Evolutionary conservation across 345 rosid genomes (phyloP), one percentile per base, ranked within the genome.

Genomic region (Mangifera indica): DNA sequence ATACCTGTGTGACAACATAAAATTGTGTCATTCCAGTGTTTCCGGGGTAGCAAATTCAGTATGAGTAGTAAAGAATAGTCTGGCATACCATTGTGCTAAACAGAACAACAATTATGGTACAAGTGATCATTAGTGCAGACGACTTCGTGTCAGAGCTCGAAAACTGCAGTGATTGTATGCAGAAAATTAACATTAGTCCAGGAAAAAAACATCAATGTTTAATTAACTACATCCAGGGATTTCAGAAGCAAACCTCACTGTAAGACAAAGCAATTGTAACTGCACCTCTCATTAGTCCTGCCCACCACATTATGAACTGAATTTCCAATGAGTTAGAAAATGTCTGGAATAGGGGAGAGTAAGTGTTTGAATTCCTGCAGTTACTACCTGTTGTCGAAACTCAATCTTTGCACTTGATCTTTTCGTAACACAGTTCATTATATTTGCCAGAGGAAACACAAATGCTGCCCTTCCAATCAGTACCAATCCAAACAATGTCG

Each of bases 221-320:
- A 20, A 67, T 32, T 26, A 17, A 72, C 18, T n/a, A n/a, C 54
- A 46, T 5, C 20, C 24, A 6, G 21, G 53, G 15, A 37, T 13
- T 20, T 46, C 3, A 51, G 25, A 25, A 44, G 20, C 59, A 60
- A 60, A 84, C 92, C 87, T 85, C 66, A 45, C 82, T 84, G 52
- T 78, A 90, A 29, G 93, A 86, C 67, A 90, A 71, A 32, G 96
- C 96, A 70, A 86, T 79, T 0, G 96, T 86, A 26, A 90, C 89
- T 12, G 96, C 92, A 57, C 96, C 92, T 87, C 96, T 81, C 88
- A 88, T 81, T 12, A 90, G 79, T 74, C 93, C 96, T 46, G 96
- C 93, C 88, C 93, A 90, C 96, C 93, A 88, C 79, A 86, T 86
- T 63, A 86, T 80, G 70, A 88, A 85, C 96, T 90, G 85, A 71